Evolutionary conservation across 768 basidiomycete genomes (phyloP), one percentile per base, ranked within the genome.

Genomic region (Phylloporus scabripes): DNA sequence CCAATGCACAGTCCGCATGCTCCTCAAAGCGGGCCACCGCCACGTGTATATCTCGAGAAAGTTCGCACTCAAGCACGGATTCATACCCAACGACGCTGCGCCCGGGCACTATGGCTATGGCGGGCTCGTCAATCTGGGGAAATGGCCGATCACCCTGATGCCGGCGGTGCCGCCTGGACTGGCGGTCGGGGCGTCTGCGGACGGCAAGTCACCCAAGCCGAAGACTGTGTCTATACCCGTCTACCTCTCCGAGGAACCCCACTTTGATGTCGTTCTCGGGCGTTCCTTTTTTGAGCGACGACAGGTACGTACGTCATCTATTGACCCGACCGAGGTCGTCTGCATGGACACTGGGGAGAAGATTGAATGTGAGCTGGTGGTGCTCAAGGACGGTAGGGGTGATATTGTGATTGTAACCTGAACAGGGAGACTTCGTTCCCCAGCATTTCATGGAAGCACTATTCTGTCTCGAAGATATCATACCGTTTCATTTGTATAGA

Each of bases 31-130:
- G 15, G 94, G 96, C 15, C 87, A 98, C 67, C 77, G 92, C 12
- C 84, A 94, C 60, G 94, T 97, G 44, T 99, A 99, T 69, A 86
- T 99, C 50, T 96, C 93, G 11, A 80, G 96, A 48, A 85, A 87
- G 62, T 99, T 98, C 61, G 96, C 96, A 2, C 72, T 83, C 53
- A 78, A 82, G 55, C 81, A 96, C 63, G 86, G 85, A 1, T 92
- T 99, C 65, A 87, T 97, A 48, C 90, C 92, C 2, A 71, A 74
- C 18, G 91, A 93, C 55, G 87, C 92, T 49, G 81, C 82, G 1
- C 92, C 91, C 7, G 96, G 96, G 6, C 79, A 85, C 52, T 92
- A 94, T 58, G 95, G 96, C n/a, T 99, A 97, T 62, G 79, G 83
- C 7, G 94, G 95, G 4, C 74, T 91, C 8, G 80, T 92, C 47